Evolutionary conservation across 2,329 filamentous ascomycete genomes (phyloP).

Genomic region (Ascosphaera pollenicola): DNA sequence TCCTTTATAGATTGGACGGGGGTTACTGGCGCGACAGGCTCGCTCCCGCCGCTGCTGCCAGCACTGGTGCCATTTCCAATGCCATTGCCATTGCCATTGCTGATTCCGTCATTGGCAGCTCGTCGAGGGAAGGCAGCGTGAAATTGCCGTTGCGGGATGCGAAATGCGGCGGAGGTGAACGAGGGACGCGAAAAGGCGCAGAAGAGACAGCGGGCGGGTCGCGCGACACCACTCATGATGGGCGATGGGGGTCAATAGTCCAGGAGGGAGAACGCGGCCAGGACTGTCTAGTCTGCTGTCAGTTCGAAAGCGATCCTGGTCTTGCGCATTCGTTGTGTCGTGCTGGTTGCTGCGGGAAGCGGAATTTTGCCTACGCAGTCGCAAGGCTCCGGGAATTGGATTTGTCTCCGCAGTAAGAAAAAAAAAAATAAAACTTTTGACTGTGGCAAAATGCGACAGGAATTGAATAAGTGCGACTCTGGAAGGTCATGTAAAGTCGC

Average conservation of each 20-base stretch:
- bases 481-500: no score
- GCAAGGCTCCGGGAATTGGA: background rate
- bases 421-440: background rate
- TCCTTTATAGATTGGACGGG: constrained; percentile 4
- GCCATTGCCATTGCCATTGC: constrained; percentile 5
- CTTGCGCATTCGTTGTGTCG: no score
- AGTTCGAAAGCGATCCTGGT: no score
- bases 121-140: constrained; percentile 21
- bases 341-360: background rate
- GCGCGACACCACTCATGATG: constrained; percentile 25
- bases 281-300: constrained; percentile 1
- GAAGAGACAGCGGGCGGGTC: constrained; percentile 28
- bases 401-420: background rate
- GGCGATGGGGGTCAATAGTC: constrained; percentile 9
- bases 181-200: constrained; percentile 24
- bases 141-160: constrained; percentile 26
- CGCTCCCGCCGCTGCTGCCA: background rate
- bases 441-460: no score
- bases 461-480: no score
- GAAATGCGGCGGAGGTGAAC: constrained; percentile 9
- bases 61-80: background rate
- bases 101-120: constrained; percentile 6
- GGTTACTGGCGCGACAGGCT: background rate
- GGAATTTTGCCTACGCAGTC: no score
- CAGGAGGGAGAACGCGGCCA: constrained; percentile 5